Base-by-base conservation (phyloP, 2,329 filamentous ascomycete species). In the Stylonectria norvegica region DNA sequence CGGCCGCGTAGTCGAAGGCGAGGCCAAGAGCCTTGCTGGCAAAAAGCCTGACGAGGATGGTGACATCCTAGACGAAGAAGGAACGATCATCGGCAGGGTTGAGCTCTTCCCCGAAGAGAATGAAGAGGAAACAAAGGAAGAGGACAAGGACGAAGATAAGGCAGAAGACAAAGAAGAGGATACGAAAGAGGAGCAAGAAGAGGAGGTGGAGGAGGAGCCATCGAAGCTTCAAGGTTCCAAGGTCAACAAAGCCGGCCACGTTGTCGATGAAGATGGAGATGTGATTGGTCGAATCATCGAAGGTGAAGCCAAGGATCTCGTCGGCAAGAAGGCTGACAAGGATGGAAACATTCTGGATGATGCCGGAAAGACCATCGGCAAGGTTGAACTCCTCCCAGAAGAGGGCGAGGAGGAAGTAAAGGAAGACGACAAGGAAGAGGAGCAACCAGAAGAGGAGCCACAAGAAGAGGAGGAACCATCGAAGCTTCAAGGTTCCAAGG, bases 61-160 rank as follows among this genome's bases (percentile, higher is more conserved):
- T 30, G 72, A 83, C 49, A 82, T 88, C 65, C 87, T 80, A 78
- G 81, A 81, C 56, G 82, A 86, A 45, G 70, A 71, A 5, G 85
- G 84, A 45, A 78, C 85, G 59, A 70, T 84, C 27, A 75, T 87
- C 36, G 85, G 84, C 20, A 76, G 76, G 38, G 79, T 75, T 30
- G 82, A 87, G 63, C 75, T 83, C 9, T 44, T 64, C 1, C 75
- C 82, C 3, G 66, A 73, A 3, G 62, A 60, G 12, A 76, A 81
- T 49, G 69, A 71, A 4, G 73, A 76, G 25, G 71, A 73, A 1
- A 51, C 59, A 15, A 66, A 66, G 42, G 68, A 71, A 11, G 64
- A 67, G 3, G 64, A 72, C 2, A 77, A 77, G 0, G 81, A 81
- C 36, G 76, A 80, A 49, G 72, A 76, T 44, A 81, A 78, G 61